Conservation (phyloP, 495 filamentous ascomycete species). For the Hypoxylon crocopeplum region DNA sequence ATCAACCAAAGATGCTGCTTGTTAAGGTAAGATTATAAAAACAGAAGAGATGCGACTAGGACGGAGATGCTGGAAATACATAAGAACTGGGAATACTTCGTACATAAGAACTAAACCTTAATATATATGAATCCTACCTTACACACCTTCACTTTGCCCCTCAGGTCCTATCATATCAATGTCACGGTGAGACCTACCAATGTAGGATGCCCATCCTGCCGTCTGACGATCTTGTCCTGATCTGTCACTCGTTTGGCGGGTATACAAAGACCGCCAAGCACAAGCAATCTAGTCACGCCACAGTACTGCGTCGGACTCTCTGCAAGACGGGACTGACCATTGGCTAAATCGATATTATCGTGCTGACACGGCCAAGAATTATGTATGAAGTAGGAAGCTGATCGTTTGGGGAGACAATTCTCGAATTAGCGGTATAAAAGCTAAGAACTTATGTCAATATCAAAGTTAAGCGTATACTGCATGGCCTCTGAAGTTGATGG, state of each 20-base stretch:
- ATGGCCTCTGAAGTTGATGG: too few relatives aligned
- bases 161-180: conserved; percentile 8
- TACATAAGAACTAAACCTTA: conserved; percentile 13
- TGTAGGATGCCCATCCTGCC: conserved; percentile 3
- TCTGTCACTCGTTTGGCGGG: conserved; percentile 15
- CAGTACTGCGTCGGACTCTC: background rate
- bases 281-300: conserved; percentile 22
- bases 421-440: background rate
- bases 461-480: too few relatives aligned
- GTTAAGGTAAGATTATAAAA: background rate
- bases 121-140: conserved; percentile 14
- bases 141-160: conserved; percentile 11
- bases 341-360: conserved; percentile 21
- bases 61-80: conserved; percentile 1
- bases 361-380: conserved; percentile 22
- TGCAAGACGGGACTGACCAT: conserved; percentile 5
- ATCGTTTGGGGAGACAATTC: background rate
- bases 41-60: conserved; percentile 1
- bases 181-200: background rate
- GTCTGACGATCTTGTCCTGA: conserved; percentile 29
- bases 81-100: background rate
- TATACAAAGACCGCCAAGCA: conserved; percentile 17
- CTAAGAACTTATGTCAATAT: too few relatives aligned
- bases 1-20: background rate
- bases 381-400: conserved; percentile 26